phyloP scores from a whole-genome alignment of 495 filamentous ascomycete species.

The Hypoxylon lienhwacheense region DNA sequence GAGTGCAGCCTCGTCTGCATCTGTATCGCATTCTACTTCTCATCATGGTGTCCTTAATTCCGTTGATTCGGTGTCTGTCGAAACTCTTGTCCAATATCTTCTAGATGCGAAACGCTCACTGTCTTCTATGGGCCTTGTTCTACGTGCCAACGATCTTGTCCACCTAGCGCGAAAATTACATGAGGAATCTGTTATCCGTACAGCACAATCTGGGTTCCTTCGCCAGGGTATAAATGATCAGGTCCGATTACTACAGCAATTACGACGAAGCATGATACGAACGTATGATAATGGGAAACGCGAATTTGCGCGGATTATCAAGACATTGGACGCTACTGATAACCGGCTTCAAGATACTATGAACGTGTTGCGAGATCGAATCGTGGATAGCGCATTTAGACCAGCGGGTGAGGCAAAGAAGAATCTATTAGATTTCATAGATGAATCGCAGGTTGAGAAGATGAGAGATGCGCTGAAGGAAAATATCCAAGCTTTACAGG shows the following conservation, averaged over 20 bases:
- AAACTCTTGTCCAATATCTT: conserved; percentile 77
- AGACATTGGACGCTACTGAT: conserved; percentile 74
- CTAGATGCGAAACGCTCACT: conserved; percentile 88
- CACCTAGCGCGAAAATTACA: conserved; percentile 71
- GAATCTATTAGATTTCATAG: conserved; percentile 86
- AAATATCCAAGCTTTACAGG: conserved; percentile 61
- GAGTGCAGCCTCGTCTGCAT: conserved; percentile 32
- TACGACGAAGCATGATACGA: conserved; percentile 62
- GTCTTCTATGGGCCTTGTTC: conserved; percentile 80
- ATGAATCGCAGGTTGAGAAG: conserved; percentile 73
- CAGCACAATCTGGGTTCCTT: conserved; percentile 76
- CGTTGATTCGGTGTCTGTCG: conserved; percentile 54
- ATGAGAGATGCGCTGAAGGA: conserved; percentile 66
- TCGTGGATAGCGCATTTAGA: conserved; percentile 74
- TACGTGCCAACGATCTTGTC: conserved; percentile 85
- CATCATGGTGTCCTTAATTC: conserved; percentile 18
- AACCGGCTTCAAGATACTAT: conserved; percentile 71
- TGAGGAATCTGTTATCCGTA: conserved; percentile 77
- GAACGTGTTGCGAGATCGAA: conserved; percentile 65
- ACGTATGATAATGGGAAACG: conserved; percentile 51
- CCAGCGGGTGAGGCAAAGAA: conserved; percentile 66
- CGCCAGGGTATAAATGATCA: conserved; percentile 73
- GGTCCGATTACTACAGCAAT: conserved; percentile 64
- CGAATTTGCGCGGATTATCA: conserved; percentile 62
- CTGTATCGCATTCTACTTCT: conserved; percentile 29